Base-by-base conservation (phyloP, 192 early-diverging fungal species). In the Coemansia sp. region DNA sequence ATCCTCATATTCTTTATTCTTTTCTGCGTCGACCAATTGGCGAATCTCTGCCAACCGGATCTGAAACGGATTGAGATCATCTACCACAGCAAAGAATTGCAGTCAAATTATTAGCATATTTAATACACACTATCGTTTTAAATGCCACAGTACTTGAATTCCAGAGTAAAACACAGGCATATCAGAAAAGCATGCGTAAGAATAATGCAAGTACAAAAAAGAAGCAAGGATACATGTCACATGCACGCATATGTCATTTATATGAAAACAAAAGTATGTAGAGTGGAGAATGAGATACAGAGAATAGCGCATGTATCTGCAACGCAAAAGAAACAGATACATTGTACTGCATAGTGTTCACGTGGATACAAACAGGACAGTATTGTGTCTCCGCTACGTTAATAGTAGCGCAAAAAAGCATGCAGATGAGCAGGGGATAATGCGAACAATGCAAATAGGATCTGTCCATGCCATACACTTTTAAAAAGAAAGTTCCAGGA, bases 11-110 rank as follows among this genome's bases (percentile, higher is more conserved):
- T 65, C 67, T 51, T 87, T 82, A 22, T 54, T 61, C 10, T 31
- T 67, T 24, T 73, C 75, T 36, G 69, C 59, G 31, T 83, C 72
- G 20, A 90, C 84, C 36, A 92, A 84, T 19, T 75, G 74, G 25
- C 82, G 84, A 32, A 92, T 80, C 58, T 89, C 85, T 54, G 56
- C 27, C 25, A 92, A 55, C 39, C 90, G 83, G 32, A 81, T 75
- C 62, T 85, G 51, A 68, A 87, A 88, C 39, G 87, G 89, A 55
- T 82, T 70, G 51, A 92, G 66, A 30, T 88, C 86, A 54, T 80
- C 85, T 85, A 85, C 66, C 39, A 46, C 14, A 46, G 14, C 17
- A 17, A 46, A 17, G 39, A 46, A 46, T 46, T 46, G 39, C 39
- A 46, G 39, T 2, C 9, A 46, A 46, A 24, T 4, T 56, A 24